Evolutionary conservation across 257 asterid species (phyloP).

Genomic region (Fraxinus excelsior): DNA sequence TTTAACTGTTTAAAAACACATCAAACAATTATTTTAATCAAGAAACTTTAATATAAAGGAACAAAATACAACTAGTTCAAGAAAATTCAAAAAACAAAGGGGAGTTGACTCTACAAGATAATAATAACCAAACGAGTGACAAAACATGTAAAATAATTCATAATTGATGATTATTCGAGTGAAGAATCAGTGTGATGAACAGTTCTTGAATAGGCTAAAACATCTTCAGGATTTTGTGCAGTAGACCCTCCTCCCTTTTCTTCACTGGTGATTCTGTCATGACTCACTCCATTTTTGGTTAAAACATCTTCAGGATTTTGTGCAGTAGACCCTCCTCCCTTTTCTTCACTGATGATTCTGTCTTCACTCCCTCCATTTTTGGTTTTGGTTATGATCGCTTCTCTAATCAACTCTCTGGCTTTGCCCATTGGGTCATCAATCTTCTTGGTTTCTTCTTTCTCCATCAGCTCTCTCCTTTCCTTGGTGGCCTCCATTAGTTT

Average conservation of each 20-base stretch:
- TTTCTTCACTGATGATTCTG: neutral
- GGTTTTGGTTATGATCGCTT: conserved; percentile 14
- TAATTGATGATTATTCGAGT: conserved; percentile 1
- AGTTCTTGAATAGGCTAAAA: conserved; percentile 23
- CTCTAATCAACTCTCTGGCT: conserved; percentile 19
- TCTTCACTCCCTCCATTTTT: neutral
- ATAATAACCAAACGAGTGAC: too few relatives aligned
- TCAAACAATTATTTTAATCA: too few relatives aligned
- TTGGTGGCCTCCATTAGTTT: conserved; percentile 17
- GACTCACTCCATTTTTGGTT: neutral
- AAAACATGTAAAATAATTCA: neutral
- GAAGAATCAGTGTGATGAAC: conserved; percentile 26
- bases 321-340: neutral
- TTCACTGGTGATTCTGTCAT: neutral
- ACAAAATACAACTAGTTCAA: too few relatives aligned
- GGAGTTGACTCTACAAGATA: too few relatives aligned
- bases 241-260: neutral
- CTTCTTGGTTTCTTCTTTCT: neutral
- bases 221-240: conserved; percentile 19
- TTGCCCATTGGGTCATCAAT: conserved; percentile 5
- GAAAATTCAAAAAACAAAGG: too few relatives aligned
- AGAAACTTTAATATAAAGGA: too few relatives aligned
- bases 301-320: conserved; percentile 16
- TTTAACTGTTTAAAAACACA: too few relatives aligned
- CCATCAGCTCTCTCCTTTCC: conserved; percentile 23